Evolutionary conservation across 129 eudicot genomes (phyloP), one percentile per base, ranked within the genome.

Genomic region (Flaveria robusta): DNA sequence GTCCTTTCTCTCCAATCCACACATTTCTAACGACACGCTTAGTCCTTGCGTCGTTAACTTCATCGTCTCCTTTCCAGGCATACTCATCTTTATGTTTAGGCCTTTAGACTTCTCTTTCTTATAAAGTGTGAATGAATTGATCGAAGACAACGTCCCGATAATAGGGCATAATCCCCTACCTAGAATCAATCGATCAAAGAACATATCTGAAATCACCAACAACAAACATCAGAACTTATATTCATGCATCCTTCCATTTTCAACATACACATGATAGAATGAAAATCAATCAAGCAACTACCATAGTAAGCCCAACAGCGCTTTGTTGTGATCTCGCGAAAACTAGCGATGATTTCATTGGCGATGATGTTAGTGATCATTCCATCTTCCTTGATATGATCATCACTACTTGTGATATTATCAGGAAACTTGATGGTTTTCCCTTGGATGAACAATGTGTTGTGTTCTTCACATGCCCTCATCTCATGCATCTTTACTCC

Each of bases 231-330:
- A 55, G 27, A 55, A 55, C 26, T 19, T 4, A 49, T 13, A 49
- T 49, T 15, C 7, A 34, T 34, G 2, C 19, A 55, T 19, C 19
- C 14, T 16, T 20, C 15, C 10, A 55, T 55, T 55, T 55, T 19
- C 62, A 54, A 7, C 12, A 54, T 9, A 10, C 0, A 43, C 2
- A 39, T 14, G 20, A 22, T 56, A 22, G 7, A 16, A 2, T 24
- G 66, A 12, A 24, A 26, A 51, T 1, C 5, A 26, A 51, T 1
- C 5, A 14, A 60, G 18, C 39, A 60, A 26, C 9, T 60, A 60
- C 66, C 66, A 60, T 60, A 60, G 19, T 60, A 60, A 60, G 15
- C 34, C 66, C 66, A 60, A 26, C 39, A 1, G 39, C 66, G 39
- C 3, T 24, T 22, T 24, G 37, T 11, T 7, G 66, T 60, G n/a